Base-by-base conservation (phyloP, 1,284 basidiomycete genomes). In the Cutaneotrichosporon dermatis region DNA sequence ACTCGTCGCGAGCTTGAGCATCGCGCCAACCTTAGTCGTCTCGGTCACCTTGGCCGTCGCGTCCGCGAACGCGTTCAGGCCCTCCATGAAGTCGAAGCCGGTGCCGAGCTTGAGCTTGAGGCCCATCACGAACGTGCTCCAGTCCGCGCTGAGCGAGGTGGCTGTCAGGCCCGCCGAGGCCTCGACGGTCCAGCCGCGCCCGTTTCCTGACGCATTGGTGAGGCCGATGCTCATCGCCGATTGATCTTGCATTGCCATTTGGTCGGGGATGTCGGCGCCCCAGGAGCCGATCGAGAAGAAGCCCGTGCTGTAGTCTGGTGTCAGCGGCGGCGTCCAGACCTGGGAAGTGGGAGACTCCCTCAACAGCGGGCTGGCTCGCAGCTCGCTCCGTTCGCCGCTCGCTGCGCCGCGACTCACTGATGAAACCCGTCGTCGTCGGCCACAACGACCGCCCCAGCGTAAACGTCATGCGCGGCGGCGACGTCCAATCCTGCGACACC, bases 101-200 rank as follows among this genome's bases (percentile, higher is more conserved):
- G 70, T 73, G 0, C 81, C 82, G 2, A 79, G 53, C 46, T 79
- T 78, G 53, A 82, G 43, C 58, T 77, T 79, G 43, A 82, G 66
- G 1, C 81, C 80, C 7, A 75, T 73, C 0, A 81, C 59, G 4
- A 78, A 66, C n/a, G 73, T 76, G 39, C 69, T 72, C 5, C 76
- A 83, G 60, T 81, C 80, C 7, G 72, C 65, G 4, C 71, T 73
- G 16, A 78, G 40, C 40, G 67, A 65, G 8, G 68, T 72, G 15
- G 68, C n/a, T 0, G 35, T 37, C 13, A 73, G 50, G 4, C 76
- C 77, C 0, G 73, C 72, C 34, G 70, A 69, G 0, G 72, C 68
- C 59, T 78, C 73, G 6, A 67, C 61, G 1, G 78, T 79, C 77
- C 77, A 79, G 1, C 75, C 77, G 13, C 46, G 25, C 1, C 71